Percentiles rank a stretch among this genome's conserved stretches.
Evolutionary conservation across 1,139 yeast genomes (phyloP).

Genomic region (Yamadazyma spencermartinsiae): DNA sequence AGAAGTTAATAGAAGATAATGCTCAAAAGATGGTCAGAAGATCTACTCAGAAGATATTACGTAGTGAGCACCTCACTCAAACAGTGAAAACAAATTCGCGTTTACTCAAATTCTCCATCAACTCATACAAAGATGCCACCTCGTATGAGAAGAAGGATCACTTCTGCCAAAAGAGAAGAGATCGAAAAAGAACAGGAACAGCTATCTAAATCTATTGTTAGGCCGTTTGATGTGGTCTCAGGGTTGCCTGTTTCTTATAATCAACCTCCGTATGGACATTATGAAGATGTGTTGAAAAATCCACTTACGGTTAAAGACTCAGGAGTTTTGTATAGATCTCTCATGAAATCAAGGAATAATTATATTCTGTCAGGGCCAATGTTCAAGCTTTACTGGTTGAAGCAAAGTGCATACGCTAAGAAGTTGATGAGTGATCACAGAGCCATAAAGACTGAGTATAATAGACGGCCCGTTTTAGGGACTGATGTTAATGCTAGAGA

Average conservation of each 20-base stretch:
- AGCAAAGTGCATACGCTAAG: constrained; percentile 50
- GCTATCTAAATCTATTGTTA: constrained; percentile 42
- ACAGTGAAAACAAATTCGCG: background rate
- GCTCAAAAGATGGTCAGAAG: too few relatives aligned
- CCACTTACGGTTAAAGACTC: constrained; percentile 75
- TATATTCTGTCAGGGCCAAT: constrained; percentile 70
- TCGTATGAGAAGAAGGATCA: constrained; percentile 47
- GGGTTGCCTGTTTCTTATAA: constrained; percentile 71
- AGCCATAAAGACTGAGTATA: constrained; percentile 24
- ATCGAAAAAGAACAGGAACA: constrained; percentile 49
- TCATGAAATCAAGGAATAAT: constrained; percentile 71
- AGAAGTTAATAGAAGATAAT: background rate
- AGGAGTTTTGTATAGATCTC: constrained; percentile 68
- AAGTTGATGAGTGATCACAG: constrained; percentile 34
- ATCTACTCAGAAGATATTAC: too few relatives aligned
- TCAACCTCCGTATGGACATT: constrained; percentile 56
- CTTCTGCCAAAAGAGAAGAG: constrained; percentile 48
- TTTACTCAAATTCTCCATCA: background rate
- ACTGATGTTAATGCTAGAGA: constrained; percentile 66
- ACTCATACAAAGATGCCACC: constrained; percentile 32
- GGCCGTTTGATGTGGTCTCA: constrained; percentile 69
- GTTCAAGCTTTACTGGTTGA: constrained; percentile 81
- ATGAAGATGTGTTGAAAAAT: constrained; percentile 52
- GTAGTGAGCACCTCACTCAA: too few relatives aligned
- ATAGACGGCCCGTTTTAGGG: constrained; percentile 44